These are phyloP conservation scores for Sequoia sempervirens DNA, from an alignment of 75 land plant genomes.

Conservation along the genomic window DNA sequence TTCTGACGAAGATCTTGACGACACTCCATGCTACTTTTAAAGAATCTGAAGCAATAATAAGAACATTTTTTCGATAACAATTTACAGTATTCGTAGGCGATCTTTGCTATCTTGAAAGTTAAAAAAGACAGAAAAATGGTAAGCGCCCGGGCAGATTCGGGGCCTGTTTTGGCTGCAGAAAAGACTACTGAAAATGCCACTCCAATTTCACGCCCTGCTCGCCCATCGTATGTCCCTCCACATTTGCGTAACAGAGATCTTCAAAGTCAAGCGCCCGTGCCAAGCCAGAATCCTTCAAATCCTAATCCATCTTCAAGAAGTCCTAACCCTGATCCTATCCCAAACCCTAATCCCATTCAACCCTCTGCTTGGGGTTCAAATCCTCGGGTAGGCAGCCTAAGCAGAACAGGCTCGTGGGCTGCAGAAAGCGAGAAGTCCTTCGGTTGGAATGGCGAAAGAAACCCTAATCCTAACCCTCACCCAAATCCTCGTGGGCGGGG, in stretches of 20 bases:
- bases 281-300: slow-evolving; percentile 6
- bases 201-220: background rate
- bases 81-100: background rate
- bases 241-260: slow-evolving; percentile 60
- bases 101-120: background rate
- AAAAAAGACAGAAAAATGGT: slow-evolving; percentile 35
- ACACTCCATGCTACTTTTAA: background rate
- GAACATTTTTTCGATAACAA: background rate
- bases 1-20: background rate
- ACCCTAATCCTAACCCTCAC: slow-evolving; percentile 5
- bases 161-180: slow-evolving; percentile 38
- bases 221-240: slow-evolving; percentile 71
- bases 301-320: slow-evolving; percentile 1
- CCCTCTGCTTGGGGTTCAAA: background rate
- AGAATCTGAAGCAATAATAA: background rate
- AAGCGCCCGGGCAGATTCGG: slow-evolving; percentile 70
- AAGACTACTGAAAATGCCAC: slow-evolving; percentile 11
- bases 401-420: slow-evolving; percentile 16
- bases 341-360: background rate
- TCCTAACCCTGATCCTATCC: background rate
- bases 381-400: background rate
- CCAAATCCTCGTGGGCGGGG: slow-evolving; percentile 24
- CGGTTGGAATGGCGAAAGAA: slow-evolving; percentile 11
- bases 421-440: slow-evolving; percentile 5
- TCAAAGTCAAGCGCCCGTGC: slow-evolving; percentile 3